phyloP scores from a whole-genome alignment of 2,329 filamentous ascomycete genomes.

The Alternaria brassicae region DNA sequence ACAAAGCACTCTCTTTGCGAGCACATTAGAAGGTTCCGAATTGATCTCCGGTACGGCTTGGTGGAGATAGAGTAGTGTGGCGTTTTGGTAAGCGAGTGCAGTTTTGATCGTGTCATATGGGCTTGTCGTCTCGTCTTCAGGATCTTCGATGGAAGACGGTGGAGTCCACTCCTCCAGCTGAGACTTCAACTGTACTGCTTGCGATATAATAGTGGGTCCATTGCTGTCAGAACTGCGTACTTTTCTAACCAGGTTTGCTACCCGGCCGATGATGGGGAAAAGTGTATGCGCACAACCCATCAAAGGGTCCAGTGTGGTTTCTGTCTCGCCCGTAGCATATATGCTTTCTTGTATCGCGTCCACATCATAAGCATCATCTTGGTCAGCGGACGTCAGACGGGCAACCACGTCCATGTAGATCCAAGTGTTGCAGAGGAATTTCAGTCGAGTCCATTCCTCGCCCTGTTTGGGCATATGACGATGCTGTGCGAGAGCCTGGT shows the following conservation, averaged over 20 bases:
- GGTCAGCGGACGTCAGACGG: slow-evolving; percentile 68
- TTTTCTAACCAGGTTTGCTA: slow-evolving; percentile 70
- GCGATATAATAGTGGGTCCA: slow-evolving; percentile 66
- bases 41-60: slow-evolving; percentile 73
- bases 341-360: slow-evolving; percentile 49
- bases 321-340: slow-evolving; percentile 40
- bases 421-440: slow-evolving; percentile 75
- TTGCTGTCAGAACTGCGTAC: slow-evolving; percentile 65
- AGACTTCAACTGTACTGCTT: slow-evolving; percentile 67
- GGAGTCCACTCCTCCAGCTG: slow-evolving; percentile 68
- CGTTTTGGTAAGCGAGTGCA: slow-evolving; percentile 71
- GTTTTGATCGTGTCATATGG: slow-evolving; percentile 71
- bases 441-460: slow-evolving; percentile 58
- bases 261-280: slow-evolving; percentile 72
- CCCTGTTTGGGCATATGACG: slow-evolving; percentile 52
- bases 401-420: slow-evolving; percentile 78
- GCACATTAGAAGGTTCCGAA: slow-evolving; percentile 61
- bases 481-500: slow-evolving; percentile 63
- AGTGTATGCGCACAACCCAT: slow-evolving; percentile 73
- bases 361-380: slow-evolving; percentile 64
- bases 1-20: slow-evolving; percentile 68
- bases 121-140: slow-evolving; percentile 68
- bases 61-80: slow-evolving; percentile 70
- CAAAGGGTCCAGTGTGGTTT: slow-evolving; percentile 70
- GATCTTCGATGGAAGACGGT: slow-evolving; percentile 64